phyloP scores from a whole-genome alignment of 208 protist genomes.

The Angomonas ambiguus region DNA sequence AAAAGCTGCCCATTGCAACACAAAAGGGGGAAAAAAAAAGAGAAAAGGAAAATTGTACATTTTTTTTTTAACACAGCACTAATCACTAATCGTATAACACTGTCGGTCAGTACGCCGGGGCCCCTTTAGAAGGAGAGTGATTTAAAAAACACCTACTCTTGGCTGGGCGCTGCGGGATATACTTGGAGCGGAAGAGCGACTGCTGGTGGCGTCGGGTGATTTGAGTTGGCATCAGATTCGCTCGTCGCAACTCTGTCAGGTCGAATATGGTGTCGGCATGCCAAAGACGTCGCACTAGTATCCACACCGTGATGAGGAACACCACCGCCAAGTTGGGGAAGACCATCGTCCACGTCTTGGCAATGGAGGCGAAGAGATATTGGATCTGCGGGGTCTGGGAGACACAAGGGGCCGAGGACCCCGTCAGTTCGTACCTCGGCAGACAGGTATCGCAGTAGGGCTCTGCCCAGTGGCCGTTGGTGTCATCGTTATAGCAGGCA shows the following conservation, averaged over 20 bases:
- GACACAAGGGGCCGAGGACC: conserved; percentile 16
- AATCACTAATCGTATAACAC: too few species aligned
- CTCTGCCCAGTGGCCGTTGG: conserved; percentile 38
- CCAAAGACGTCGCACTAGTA: conserved; percentile 50
- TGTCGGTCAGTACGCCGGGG: conserved; percentile 34
- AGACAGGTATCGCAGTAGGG: conserved; percentile 31
- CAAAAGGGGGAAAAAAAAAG: too few species aligned
- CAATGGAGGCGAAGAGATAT: conserved; percentile 58
- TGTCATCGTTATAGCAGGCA: conserved; percentile 35
- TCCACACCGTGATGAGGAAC: conserved; percentile 62
- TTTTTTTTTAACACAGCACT: too few species aligned
- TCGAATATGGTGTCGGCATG: conserved; percentile 63
- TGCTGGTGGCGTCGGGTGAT: conserved; percentile 54
- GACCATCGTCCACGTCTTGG: conserved; percentile 80
- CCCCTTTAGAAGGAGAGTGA: conserved; percentile 25
- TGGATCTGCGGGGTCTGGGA: conserved; percentile 26
- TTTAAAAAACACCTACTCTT: conserved; percentile 67
- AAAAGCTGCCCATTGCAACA: too few species aligned
- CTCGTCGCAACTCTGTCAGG: conserved; percentile 55
- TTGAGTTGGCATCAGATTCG: conserved; percentile 66
- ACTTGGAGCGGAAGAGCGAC: conserved; percentile 70
- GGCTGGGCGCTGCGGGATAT: conserved; percentile 58
- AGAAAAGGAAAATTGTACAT: too few species aligned
- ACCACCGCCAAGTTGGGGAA: conserved; percentile 67
- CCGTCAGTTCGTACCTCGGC: conserved; percentile 23